Base-by-base conservation (phyloP, 2,329 filamentous ascomycete species). In the Aspergillus uvarum region DNA sequence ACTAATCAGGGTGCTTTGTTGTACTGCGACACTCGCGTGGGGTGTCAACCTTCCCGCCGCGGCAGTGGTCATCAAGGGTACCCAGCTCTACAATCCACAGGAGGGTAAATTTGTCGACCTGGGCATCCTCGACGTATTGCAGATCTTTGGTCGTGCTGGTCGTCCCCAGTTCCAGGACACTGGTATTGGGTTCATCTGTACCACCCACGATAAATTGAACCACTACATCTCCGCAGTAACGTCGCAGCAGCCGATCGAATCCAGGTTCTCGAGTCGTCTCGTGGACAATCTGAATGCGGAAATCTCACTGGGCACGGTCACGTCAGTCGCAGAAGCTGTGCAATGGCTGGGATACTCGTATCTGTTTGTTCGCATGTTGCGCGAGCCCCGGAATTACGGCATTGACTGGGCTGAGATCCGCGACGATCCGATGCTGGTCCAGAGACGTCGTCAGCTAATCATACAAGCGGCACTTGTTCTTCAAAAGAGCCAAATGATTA, bases 281-380 rank as follows among this genome's bases (percentile, higher is more conserved):
- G 93, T 99, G 2, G 95, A 99, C 74, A 99, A 99, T 66, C 79
- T 99, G 60, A 99, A 99, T 67, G 95, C 95, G 0, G 95, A 99
- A 73, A 92, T 99, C 64, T 86, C 92, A 0, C 78, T 99, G 8
- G 95, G 95, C 0, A 99, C 96, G 0, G 96, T 99, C 19, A 98
- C 94, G 0, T 96, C 94, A 0, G 90, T 99, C 2, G 82, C 89
- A 2, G 96, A 99, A 78, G 95, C 91, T 0, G 93, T 97, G 1
- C 91, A 96, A 65, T 99, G 95, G 95, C 89, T 99, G 32, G 94
- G 96, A 14, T 99, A 99, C 74, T 97, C 94, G 0, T 99, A 98
- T 71, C 82, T 99, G 0, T 99, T 96, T 74, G 94, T 99, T 44
- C 89, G 95, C 44, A 99, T 99, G 95, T 88, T 91, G 72, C 87